phyloP scores from a whole-genome alignment of 805 yeast species.

The Suhomyces tanzawaensis region DNA sequence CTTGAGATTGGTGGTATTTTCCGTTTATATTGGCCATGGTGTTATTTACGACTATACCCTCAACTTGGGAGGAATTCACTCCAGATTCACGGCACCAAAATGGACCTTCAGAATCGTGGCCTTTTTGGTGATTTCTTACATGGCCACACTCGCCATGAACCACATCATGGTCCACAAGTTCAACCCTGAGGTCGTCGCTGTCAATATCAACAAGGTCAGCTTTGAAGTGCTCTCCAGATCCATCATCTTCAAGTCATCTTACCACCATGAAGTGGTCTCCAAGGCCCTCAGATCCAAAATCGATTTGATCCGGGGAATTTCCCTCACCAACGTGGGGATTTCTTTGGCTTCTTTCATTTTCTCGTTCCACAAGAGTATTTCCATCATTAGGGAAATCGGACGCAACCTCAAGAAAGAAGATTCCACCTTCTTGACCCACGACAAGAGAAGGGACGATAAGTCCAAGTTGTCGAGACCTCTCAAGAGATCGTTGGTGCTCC shows the following conservation, averaged over 20 bases:
- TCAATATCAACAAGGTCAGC: conserved; percentile 1
- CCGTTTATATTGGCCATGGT: conserved; percentile 5
- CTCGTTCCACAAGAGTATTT: neutral
- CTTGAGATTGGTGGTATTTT: neutral
- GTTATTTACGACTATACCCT: conserved; percentile 2
- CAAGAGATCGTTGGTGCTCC: conserved; percentile 5
- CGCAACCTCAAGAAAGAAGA: neutral
- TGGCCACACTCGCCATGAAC: conserved; percentile 4
- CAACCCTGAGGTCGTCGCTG: neutral
- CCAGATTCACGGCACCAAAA: conserved; percentile 1
- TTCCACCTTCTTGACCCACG: conserved; percentile 1
- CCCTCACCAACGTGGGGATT: neutral
- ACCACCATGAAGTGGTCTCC: conserved; percentile 3
- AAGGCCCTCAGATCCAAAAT: neutral
- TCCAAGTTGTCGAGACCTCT: conserved; percentile 3
- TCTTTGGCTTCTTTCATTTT: neutral
- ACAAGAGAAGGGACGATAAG: conserved; percentile 3
- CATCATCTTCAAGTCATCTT: conserved; percentile 3
- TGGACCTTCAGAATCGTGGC: neutral
- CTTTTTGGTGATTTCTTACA: neutral
- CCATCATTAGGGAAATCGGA: neutral
- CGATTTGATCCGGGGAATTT: neutral
- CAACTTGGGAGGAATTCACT: neutral
- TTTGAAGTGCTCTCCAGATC: conserved; percentile 7
- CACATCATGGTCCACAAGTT: conserved; percentile 3